Conservation (phyloP, 345 rosid genomes). For the Aquilaria yunnanensis region DNA sequence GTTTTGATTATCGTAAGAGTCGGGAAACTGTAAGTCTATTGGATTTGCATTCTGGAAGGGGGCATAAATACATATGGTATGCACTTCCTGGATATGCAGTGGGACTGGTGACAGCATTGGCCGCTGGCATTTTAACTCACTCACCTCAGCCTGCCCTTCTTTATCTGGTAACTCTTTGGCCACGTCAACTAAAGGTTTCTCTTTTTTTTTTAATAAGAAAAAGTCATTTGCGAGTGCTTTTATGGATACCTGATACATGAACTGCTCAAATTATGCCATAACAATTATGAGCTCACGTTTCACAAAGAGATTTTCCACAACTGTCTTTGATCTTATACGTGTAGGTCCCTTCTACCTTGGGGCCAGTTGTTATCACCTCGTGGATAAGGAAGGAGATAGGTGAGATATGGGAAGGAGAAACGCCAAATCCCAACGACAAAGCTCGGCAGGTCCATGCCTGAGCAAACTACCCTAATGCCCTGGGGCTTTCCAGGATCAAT, state of each 20-base stretch:
- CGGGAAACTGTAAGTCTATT: constrained; percentile 62
- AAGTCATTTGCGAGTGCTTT: neutral
- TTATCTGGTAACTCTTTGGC: constrained; percentile 61
- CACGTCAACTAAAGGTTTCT: neutral
- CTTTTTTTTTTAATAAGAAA: constrained; percentile 10
- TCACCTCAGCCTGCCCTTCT: constrained; percentile 95
- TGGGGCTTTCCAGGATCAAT: neutral
- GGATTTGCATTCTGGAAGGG: constrained; percentile 66
- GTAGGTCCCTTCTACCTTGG: constrained; percentile 89
- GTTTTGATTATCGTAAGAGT: constrained; percentile 82
- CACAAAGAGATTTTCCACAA: neutral
- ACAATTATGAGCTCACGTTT: neutral
- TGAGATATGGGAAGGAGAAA: constrained; percentile 90
- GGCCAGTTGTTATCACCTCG: constrained; percentile 74
- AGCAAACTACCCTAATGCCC: constrained; percentile 9
- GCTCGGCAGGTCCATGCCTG: constrained; percentile 64
- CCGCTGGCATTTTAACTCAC: constrained; percentile 78
- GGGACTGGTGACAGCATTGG: constrained; percentile 73
- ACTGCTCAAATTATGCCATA: constrained; percentile 4
- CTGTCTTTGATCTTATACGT: neutral
- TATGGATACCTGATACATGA: neutral
- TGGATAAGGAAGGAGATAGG: constrained; percentile 75
- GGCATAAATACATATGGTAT: constrained; percentile 83
- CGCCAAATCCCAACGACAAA: constrained; percentile 43
- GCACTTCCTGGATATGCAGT: constrained; percentile 88